Base-by-base conservation (phyloP, 148 eudicot genomes). In the Rhododendron williamsianum region DNA sequence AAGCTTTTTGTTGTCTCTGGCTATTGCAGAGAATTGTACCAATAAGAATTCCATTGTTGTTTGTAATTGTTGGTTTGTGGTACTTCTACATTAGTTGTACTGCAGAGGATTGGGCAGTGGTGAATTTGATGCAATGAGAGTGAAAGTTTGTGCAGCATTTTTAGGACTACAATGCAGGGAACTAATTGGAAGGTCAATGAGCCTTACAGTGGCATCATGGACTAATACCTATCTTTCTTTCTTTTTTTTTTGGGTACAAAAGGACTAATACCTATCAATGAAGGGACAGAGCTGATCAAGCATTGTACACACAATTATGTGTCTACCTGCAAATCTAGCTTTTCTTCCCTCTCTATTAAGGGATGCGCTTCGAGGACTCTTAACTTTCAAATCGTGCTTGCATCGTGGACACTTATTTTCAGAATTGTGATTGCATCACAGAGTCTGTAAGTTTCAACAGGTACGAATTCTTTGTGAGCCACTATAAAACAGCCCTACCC, bases 61-160 rank as follows among this genome's bases (percentile, higher is more conserved):
- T 54, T 81, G 83, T 81, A 81, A 38, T 38, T 21, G 4, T 60
- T n/a, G 49, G 72, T 81, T 52, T 79, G 51, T 79, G 60, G 36
- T 49, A 2, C 82, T 41, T 46, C 21, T 5, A 23, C n/a, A 43
- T 41, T 41, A 43, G 80, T n/a, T 48, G 30, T 48, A 15, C 27
- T 63, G 74, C 36, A 33, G 19, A 8, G 65, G 15, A 15, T 27
- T 5, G 18, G 65, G 54, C 35, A 15, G 11, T 80, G 82, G 35
- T 80, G 33, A 16, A n/a, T 48, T 35, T 79, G 36, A 79, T 25
- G 60, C 33, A 49, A 79, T 7, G 10, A 16, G 35, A 12, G 15
- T 49, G 36, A 2, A 27, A 27, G 1, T 49, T 48, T 27, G 49
- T 46, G 46, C 16, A 33, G 82, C 18, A 15, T 23, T 49, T 46